phyloP scores from a whole-genome alignment of 139 green algal genomes.

The Monoraphidium neglectum region DNA sequence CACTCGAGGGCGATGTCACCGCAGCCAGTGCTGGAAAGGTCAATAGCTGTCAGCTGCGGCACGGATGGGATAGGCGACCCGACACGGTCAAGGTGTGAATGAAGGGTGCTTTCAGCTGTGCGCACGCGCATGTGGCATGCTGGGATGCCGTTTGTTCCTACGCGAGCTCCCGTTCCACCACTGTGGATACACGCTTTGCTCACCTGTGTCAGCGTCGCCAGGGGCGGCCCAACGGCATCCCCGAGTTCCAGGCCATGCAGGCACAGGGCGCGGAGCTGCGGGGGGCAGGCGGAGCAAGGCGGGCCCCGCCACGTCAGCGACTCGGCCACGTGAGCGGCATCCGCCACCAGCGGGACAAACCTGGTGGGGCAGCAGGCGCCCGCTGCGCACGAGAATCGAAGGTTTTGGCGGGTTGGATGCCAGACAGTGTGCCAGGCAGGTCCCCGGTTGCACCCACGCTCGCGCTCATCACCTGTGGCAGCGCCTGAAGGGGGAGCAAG shows the following conservation, averaged over 20 bases:
- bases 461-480: conserved; percentile 12
- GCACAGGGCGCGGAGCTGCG: conserved; percentile 26
- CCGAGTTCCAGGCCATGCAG: conserved; percentile 26
- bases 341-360: background rate
- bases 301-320: background rate
- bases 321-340: background rate
- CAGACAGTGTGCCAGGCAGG: too few species aligned
- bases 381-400: too few species aligned
- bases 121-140: too few species aligned
- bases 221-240: conserved; percentile 12
- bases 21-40: conserved; percentile 27
- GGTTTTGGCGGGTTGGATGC: too few species aligned
- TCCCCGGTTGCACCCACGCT: too few species aligned
- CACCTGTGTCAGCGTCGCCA: conserved; percentile 20
- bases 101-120: too few species aligned
- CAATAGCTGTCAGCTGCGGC: conserved; percentile 28
- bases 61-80: too few species aligned
- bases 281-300: background rate
- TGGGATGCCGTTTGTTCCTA: too few species aligned
- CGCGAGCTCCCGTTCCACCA: too few species aligned
- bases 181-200: too few species aligned
- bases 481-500: background rate
- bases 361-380: too few species aligned
- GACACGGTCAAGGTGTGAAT: background rate
- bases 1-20: conserved; percentile 27